Evolutionary conservation across 352 stramenopile genomes (phyloP).

Genomic region (Phytopythium boreale): DNA sequence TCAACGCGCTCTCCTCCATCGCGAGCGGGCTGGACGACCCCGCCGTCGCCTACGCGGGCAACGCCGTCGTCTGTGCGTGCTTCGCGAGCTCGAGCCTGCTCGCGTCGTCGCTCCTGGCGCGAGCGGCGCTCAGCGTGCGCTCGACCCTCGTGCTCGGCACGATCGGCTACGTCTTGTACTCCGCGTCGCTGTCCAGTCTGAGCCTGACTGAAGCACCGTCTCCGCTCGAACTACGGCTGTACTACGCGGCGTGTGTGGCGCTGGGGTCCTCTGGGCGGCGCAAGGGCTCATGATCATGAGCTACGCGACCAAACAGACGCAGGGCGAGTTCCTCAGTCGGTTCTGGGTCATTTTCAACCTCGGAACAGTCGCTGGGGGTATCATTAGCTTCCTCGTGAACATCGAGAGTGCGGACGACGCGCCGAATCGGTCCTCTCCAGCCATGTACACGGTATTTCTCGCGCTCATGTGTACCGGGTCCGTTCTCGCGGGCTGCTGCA

Average conservation of each 20-base stretch:
- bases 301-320: constrained; percentile 40
- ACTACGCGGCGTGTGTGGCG: constrained; percentile 25
- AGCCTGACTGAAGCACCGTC: constrained; percentile 9
- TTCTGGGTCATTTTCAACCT: constrained; percentile 89
- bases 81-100: constrained; percentile 61
- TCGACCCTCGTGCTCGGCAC: constrained; percentile 57
- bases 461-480: constrained; percentile 46
- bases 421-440: constrained; percentile 12
- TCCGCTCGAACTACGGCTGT: neutral
- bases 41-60: constrained; percentile 36
- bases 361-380: constrained; percentile 51
- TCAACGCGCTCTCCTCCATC: constrained; percentile 53
- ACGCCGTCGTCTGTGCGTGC: constrained; percentile 47
- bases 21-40: constrained; percentile 33
- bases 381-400: constrained; percentile 58
- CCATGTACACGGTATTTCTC: constrained; percentile 62
- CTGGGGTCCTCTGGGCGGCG: constrained; percentile 77
- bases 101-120: constrained; percentile 40
- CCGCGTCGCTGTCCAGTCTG: constrained; percentile 44
- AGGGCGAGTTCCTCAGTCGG: constrained; percentile 49
- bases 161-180: constrained; percentile 57
- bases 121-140: constrained; percentile 34
- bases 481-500: constrained; percentile 22
- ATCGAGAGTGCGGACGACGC: constrained; percentile 9
- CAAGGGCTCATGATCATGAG: constrained; percentile 67